Evolutionary conservation across 2,329 filamentous ascomycete species (phyloP), one percentile per base, ranked within the genome.

Genomic region (Aspergillus sp.): DNA sequence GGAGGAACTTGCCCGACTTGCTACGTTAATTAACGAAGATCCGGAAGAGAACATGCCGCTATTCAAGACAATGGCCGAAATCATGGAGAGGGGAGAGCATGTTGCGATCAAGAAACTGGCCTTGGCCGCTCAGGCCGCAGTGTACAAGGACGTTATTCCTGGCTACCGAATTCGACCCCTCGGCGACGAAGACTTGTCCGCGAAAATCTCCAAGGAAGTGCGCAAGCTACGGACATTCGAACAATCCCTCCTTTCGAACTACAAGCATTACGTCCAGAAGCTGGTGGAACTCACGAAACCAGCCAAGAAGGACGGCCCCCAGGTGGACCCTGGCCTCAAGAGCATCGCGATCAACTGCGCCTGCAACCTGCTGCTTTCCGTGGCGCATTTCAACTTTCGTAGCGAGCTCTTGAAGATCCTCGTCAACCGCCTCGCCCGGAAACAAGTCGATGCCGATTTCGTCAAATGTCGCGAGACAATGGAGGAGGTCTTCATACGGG

Each of bases 381-480:
- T 97, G 0, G 91, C 95, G 3, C 96, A 99, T 79, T 99, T 99
- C 86, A 99, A 99, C 81, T 97, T 96, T 77, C 89, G 95, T 43
- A 85, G 84, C 52, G 94, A 99, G 56, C 81, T 99, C 56, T 80
- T 99, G 63, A 92, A 91, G 76, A 94, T 98, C 60, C 74, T 99
- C 13, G 88, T 97, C 21, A 87, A 88, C 67, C 95, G 95, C 74
- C 82, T 99, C 38, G 92, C 91, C 70, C 85, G 83, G 59, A 86
- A 87, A 67, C 85, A 84, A 57, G 79, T 91, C 1, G 91, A 96
- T 71, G 83, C 82, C 2, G 89, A 96, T 63, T 95, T 92, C 66
- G 76, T 85, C 64, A 93, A 91, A 74, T 96, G 91, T 68, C 83
- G 89, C 10, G 83, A 90, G 63, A 89, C 93, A 0, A 76, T 99